phyloP scores from a whole-genome alignment of 139 green algal species.

The Volvox reticuliferus region DNA sequence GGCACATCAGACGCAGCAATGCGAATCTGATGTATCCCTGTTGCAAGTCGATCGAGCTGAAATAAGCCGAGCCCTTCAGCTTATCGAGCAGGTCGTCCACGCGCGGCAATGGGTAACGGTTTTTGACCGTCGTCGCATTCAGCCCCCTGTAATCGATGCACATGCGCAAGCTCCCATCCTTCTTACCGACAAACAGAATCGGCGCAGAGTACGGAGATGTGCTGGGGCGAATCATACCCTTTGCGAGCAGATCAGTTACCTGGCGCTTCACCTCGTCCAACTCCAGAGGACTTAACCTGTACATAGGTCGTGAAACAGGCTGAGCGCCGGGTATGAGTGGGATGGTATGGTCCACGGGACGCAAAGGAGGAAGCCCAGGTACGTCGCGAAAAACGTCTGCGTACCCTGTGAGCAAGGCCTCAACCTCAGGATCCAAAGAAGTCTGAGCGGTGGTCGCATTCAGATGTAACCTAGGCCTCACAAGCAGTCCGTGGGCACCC shows the following conservation, averaged over 20 bases:
- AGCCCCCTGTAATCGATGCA: constrained; percentile 46
- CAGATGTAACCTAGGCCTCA: background rate
- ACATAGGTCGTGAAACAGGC: constrained; percentile 18
- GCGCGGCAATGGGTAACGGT: constrained; percentile 41
- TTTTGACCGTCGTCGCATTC: constrained; percentile 49
- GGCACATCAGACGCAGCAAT: constrained; percentile 38
- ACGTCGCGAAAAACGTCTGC: background rate
- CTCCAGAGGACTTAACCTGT: constrained; percentile 16
- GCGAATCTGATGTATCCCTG: constrained; percentile 39
- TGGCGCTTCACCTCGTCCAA: constrained; percentile 9
- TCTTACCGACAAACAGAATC: constrained; percentile 18
- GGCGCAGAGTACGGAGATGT: background rate
- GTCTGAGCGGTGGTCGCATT: background rate
- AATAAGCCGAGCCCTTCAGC: background rate
- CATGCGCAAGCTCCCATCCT: constrained; percentile 52
- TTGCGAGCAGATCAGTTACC: constrained; percentile 10
- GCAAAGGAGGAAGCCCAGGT: constrained; percentile 24
- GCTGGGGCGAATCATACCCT: constrained; percentile 23
- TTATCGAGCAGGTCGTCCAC: constrained; percentile 44
- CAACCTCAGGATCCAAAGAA: background rate
- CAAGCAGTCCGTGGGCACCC: background rate
- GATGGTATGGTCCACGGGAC: constrained; percentile 32
- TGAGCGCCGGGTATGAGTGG: background rate
- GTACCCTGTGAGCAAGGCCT: background rate
- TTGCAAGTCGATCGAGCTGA: background rate